Percentiles rank a stretch among this genome's conserved stretches.
phyloP scores from a whole-genome alignment of 345 rosid species.

The Streptanthus diversifolius region DNA sequence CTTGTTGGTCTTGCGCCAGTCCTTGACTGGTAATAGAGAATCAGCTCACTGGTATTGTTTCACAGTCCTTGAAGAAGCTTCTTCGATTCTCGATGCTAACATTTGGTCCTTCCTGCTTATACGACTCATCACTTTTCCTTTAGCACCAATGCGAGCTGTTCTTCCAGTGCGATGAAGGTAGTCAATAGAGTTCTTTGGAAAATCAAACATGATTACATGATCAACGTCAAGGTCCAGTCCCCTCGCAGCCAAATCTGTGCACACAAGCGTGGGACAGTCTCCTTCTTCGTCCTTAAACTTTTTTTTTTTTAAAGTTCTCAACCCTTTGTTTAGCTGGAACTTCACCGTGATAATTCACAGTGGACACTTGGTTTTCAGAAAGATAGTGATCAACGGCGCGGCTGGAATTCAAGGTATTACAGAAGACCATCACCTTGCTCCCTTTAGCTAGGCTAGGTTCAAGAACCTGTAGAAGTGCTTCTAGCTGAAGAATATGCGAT shows the following conservation, averaged over 20 bases:
- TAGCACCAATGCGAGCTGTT: slow-evolving; percentile 98
- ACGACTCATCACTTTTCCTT: slow-evolving; percentile 92
- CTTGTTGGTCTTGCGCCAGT: too few species aligned
- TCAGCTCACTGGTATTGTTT: too few species aligned
- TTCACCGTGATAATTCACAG: slow-evolving; percentile 95
- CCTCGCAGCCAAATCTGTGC: slow-evolving; percentile 94
- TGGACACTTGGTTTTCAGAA: slow-evolving; percentile 64
- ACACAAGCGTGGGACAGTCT: slow-evolving; percentile 90
- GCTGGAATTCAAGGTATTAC: slow-evolving; percentile 87
- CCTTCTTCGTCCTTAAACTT: slow-evolving; percentile 87
- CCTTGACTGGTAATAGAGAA: too few species aligned
- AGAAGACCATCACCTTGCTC: slow-evolving; percentile 90
- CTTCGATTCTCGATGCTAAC: slow-evolving; percentile 69
- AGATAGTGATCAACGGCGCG: slow-evolving; percentile 94
- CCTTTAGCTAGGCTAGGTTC: slow-evolving; percentile 95
- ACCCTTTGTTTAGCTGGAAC: slow-evolving; percentile 97
- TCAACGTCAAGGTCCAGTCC: slow-evolving; percentile 90
- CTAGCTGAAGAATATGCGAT: slow-evolving; percentile 55
- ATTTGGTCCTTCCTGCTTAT: slow-evolving; percentile 54
- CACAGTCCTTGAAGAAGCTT: too few species aligned
- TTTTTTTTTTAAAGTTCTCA: slow-evolving; percentile 73
- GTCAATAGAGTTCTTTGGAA: slow-evolving; percentile 83
- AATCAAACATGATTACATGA: slow-evolving; percentile 95
- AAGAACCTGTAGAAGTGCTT: slow-evolving; percentile 85
- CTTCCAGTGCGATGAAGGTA: slow-evolving; percentile 96